Percentiles rank a stretch among this genome's conserved stretches.
Conservation (phyloP, 2,329 filamentous ascomycete genomes). For the Aspergillus persii region DNA sequence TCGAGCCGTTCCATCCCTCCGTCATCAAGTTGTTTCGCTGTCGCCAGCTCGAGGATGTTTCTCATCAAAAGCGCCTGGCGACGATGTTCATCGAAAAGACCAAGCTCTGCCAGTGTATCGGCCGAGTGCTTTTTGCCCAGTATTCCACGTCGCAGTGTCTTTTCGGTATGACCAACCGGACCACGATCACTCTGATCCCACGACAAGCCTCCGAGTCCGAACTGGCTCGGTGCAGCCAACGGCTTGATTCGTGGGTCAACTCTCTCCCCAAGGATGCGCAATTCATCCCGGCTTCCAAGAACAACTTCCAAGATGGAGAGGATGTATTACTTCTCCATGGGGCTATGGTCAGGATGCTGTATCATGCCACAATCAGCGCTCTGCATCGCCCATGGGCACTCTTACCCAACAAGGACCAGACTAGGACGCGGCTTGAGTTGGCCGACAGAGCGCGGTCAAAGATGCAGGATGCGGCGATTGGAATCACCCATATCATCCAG, state of each 20-base stretch:
- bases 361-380: constrained; percentile 84
- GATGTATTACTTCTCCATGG: constrained; percentile 62
- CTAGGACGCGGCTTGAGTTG: constrained; percentile 50
- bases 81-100: constrained; percentile 85
- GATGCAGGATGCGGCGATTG: constrained; percentile 75
- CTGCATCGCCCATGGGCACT: constrained; percentile 83
- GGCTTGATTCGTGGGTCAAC: constrained; percentile 71
- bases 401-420: constrained; percentile 52
- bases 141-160: constrained; percentile 82
- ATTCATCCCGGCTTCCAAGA: constrained; percentile 62
- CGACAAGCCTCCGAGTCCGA: constrained; percentile 77
- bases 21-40: constrained; percentile 64
- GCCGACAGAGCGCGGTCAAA: constrained; percentile 72
- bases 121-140: constrained; percentile 78
- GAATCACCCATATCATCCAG: constrained; percentile 76
- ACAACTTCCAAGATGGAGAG: constrained; percentile 53
- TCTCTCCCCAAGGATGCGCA: constrained; percentile 68
- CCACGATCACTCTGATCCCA: constrained; percentile 77
- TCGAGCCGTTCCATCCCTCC: constrained; percentile 62
- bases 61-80: constrained; percentile 72
- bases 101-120: constrained; percentile 80
- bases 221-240: constrained; percentile 70
- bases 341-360: constrained; percentile 85
- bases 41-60: constrained; percentile 66
- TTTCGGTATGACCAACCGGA: constrained; percentile 64